Conservation (phyloP, 1,139 yeast species). For the Yamadazyma sp. region DNA sequence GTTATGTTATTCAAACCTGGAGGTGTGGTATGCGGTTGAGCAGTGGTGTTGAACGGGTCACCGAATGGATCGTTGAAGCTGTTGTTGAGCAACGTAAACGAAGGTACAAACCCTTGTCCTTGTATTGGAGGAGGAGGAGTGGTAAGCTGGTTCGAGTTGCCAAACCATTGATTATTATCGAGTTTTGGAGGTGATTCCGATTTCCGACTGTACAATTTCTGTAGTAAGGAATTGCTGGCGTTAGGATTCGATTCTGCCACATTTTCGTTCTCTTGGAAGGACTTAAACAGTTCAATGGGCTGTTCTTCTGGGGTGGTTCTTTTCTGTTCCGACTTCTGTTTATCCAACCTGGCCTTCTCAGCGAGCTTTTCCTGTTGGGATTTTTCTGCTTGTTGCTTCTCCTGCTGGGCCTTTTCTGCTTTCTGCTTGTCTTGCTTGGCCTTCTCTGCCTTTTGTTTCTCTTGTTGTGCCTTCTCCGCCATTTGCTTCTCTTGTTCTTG, state of each 20-base stretch:
- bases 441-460: constrained; percentile 1
- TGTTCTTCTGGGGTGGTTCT: not conserved
- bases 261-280: not conserved
- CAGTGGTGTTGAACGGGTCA: constrained; percentile 4
- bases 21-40: constrained; percentile 3
- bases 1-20: constrained; percentile 8
- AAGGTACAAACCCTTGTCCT: constrained; percentile 6
- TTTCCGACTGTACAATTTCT: constrained; percentile 9
- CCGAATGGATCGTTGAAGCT: constrained; percentile 8
- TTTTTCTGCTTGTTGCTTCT: not conserved
- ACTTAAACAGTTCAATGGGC: not conserved
- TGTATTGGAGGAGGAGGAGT: constrained; percentile 6
- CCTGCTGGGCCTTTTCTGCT: constrained; percentile 2
- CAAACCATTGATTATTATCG: constrained; percentile 12
- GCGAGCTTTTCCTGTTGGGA: too few relatives aligned
- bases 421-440: not conserved
- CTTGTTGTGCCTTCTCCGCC: not conserved
- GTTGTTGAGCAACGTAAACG: not conserved
- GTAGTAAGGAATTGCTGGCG: constrained; percentile 9
- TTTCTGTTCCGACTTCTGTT: constrained; percentile 1
- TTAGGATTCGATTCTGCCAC: not conserved
- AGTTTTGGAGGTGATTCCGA: constrained; percentile 10
- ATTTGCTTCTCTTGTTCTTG: not conserved
- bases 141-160: not conserved
- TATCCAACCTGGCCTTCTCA: not conserved